A percentile compares a stretch with the other conserved stretches of the same genome.
Evolutionary conservation across 129 eudicot genomes (phyloP).

Genomic region (Flaveria trinervia): DNA sequence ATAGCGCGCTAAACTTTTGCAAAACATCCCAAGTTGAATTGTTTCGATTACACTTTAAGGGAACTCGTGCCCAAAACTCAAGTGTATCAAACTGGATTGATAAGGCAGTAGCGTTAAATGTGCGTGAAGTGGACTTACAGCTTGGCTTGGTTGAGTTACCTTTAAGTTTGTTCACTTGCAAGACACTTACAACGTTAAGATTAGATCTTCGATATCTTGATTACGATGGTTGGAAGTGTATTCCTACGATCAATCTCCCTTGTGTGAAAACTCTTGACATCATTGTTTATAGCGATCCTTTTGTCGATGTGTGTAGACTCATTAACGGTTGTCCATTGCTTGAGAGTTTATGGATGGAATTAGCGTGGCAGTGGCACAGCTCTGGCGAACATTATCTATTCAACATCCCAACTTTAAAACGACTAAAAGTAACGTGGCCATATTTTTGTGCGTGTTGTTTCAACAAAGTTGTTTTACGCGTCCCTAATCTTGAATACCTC

Average conservation of each 20-base stretch:
- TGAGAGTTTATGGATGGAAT: conserved; percentile 8
- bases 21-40: neutral
- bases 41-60: neutral
- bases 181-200: conserved; percentile 20
- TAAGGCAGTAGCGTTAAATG: conserved; percentile 15
- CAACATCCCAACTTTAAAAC: conserved; percentile 19
- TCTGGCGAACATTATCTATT: neutral
- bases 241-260: neutral
- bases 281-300: neutral
- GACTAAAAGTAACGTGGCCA: neutral
- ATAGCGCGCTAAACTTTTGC: neutral
- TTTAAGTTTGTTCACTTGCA: conserved; percentile 22
- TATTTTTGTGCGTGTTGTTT: neutral
- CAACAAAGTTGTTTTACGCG: conserved; percentile 9
- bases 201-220: neutral
- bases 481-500: conserved; percentile 34
- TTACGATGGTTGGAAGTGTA: neutral
- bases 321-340: conserved; percentile 20
- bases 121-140: conserved; percentile 5
- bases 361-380: neutral
- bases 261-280: conserved; percentile 13
- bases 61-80: too few relatives aligned
- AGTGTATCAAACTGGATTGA: conserved; percentile 6
- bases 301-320: neutral
- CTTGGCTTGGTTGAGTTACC: neutral